Conservation (phyloP, 169 alveolate genomes). For the Plasmodium sp. region DNA sequence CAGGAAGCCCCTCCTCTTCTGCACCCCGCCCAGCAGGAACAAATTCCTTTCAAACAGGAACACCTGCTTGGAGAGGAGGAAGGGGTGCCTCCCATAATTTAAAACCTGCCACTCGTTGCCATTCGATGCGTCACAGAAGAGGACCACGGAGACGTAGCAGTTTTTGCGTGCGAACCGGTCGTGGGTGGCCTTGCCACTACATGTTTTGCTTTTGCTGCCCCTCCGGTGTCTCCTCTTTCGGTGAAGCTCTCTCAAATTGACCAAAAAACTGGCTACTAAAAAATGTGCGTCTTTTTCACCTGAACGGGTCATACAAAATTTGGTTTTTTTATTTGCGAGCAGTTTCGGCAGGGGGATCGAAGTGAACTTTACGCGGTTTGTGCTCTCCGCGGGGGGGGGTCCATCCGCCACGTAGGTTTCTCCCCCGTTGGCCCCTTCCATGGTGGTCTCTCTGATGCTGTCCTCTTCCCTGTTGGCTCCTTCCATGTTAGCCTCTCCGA, state of each 20-base stretch:
- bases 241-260: not conserved
- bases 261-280: slow-evolving; percentile 31
- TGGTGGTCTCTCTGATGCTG: no score
- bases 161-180: not conserved
- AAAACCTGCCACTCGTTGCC: slow-evolving; percentile 39
- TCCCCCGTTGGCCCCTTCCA: no score
- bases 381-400: not conserved
- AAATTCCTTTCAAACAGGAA: slow-evolving; percentile 32
- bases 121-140: slow-evolving; percentile 6
- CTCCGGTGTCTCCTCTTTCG: not conserved
- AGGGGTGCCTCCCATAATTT: not conserved
- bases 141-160: slow-evolving; percentile 30
- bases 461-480: not conserved
- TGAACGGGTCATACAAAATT: slow-evolving; percentile 61
- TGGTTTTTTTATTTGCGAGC: slow-evolving; percentile 15
- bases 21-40: not conserved
- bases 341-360: slow-evolving; percentile 47
- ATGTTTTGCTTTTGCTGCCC: not conserved
- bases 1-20: not conserved
- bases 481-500: no score
- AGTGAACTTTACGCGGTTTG: not conserved
- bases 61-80: slow-evolving; percentile 32
- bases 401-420: not conserved
- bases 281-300: slow-evolving; percentile 45
- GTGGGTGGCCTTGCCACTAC: not conserved